Evolutionary conservation across 208 protist genomes (phyloP).

Genomic region (Lotmaria passim): DNA sequence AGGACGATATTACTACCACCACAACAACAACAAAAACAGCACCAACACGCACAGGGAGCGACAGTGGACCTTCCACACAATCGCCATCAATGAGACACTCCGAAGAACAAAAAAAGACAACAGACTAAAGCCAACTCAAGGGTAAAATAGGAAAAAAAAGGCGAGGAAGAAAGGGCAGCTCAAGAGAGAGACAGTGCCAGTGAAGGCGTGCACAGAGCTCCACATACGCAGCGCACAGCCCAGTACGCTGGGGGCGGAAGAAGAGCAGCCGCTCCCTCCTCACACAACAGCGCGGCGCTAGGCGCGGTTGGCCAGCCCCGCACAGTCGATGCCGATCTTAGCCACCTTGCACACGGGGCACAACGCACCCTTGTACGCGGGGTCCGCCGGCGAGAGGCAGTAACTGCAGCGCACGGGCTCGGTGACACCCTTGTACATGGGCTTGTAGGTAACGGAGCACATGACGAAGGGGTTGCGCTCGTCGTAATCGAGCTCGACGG

Average conservation of each 20-base stretch:
- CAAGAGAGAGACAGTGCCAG: background rate
- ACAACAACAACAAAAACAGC: too few relatives aligned
- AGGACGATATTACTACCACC: background rate
- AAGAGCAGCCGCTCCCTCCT: background rate
- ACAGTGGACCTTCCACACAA: background rate
- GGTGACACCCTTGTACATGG: slow-evolving; percentile 82
- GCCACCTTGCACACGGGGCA: slow-evolving; percentile 85
- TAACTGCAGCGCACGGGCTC: slow-evolving; percentile 90
- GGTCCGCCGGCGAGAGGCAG: slow-evolving; percentile 88
- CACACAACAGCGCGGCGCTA: slow-evolving; percentile 1
- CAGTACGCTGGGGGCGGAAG: background rate
- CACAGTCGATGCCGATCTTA: slow-evolving; percentile 67
- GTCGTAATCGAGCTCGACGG: slow-evolving; percentile 93
- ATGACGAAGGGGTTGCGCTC: slow-evolving; percentile 97
- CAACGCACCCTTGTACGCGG: slow-evolving; percentile 60
- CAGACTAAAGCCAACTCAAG: slow-evolving; percentile 4
- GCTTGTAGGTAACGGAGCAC: slow-evolving; percentile 77
- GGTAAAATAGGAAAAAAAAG: slow-evolving; percentile 17
- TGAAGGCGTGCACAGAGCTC: background rate
- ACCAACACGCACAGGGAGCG: background rate
- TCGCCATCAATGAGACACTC: background rate
- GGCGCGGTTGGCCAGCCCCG: slow-evolving; percentile 58
- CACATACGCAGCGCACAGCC: slow-evolving; percentile 13
- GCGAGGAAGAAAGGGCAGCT: slow-evolving; percentile 19
- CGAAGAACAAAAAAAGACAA: background rate